Evolutionary conservation across 1,284 basidiomycete genomes (phyloP), one percentile per base, ranked within the genome.

Genomic region (Cutaneotrichosporon spelunceum): DNA sequence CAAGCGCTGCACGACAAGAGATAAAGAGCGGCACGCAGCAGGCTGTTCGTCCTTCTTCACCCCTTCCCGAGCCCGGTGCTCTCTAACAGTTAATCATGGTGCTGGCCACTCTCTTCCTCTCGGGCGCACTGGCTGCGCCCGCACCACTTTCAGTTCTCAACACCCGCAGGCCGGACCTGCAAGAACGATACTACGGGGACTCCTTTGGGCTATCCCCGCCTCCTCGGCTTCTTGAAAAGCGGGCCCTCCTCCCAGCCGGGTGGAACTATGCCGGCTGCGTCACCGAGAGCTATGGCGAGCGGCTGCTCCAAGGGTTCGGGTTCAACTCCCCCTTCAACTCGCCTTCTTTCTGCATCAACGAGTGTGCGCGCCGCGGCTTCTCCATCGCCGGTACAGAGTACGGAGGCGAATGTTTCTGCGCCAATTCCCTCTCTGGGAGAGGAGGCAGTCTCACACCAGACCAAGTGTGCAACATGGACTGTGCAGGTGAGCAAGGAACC

Each of bases 351-450:
- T 80, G 78, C 62, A 62, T 75, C 48, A 70, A 63, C 36, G 67
- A 72, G 56, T 80, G 78, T 65, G 62, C 67, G 36, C 68, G 66
- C 52, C 65, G 70, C 49, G 78, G 77, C 2, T 80, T 68, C 69
- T 60, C 63, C 1, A 60, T 70, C 42, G 78, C 76, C 9, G 80
- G 78, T 30, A 69, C 70, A 4, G 75, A 80, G 62, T 76, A 70
- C 59, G 70, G 67, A 23, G 71, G 73, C 34, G 75, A 76, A 71
- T 78, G 78, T 62, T 78, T 73, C 64, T 79, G 78, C 53, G 75
- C 65, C 21, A 63, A 72, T 65, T 39, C 29, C 8, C 68, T 72
- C 21, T 54, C 36, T 14, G 74, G 74, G 0, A 61, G 44, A 16
- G 76, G 72, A 49, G 76, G 75, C 26, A 53, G 54, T 5, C 19